Evolutionary conservation across 768 basidiomycete genomes (phyloP).

Genomic region (Naganishia friedmannii): DNA sequence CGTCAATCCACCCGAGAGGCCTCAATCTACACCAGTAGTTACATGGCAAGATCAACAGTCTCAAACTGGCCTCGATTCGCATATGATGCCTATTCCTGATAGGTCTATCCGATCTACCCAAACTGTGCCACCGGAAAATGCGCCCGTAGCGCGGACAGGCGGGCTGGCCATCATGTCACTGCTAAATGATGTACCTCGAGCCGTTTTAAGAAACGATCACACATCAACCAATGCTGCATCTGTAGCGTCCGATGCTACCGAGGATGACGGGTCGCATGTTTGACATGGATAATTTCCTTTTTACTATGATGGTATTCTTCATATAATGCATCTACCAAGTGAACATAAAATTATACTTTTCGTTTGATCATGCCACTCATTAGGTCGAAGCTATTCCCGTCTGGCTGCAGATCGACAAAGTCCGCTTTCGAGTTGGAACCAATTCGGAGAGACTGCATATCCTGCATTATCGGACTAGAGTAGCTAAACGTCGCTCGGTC

Average conservation of each 20-base stretch:
- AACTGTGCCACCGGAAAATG: constrained; percentile 4
- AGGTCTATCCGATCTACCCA: not conserved
- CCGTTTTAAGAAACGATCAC: not conserved
- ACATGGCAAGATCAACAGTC: constrained; percentile 18
- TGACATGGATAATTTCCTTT: not conserved
- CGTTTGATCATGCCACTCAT: constrained; percentile 79
- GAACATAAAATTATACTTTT: constrained; percentile 45
- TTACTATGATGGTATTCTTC: not conserved
- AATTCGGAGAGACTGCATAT: constrained; percentile 38
- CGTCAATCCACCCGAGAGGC: constrained; percentile 18
- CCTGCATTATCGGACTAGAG: not conserved
- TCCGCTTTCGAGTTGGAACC: constrained; percentile 41
- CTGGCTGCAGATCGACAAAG: constrained; percentile 89
- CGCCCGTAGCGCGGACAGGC: constrained; percentile 10
- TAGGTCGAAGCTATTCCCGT: constrained; percentile 94
- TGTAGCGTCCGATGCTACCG: constrained; percentile 26
- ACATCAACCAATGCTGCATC: not conserved
- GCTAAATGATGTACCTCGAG: constrained; percentile 8
- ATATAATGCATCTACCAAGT: not conserved
- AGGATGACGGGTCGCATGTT: constrained; percentile 8
- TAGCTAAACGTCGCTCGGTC: constrained; percentile 31
- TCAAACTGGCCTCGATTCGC: not conserved
- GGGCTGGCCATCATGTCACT: constrained; percentile 29
- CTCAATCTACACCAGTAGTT: constrained; percentile 13
- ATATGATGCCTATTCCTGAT: not conserved